Base-by-base conservation (phyloP, 371 early-diverging fungal species). In the Racocetra persica region DNA sequence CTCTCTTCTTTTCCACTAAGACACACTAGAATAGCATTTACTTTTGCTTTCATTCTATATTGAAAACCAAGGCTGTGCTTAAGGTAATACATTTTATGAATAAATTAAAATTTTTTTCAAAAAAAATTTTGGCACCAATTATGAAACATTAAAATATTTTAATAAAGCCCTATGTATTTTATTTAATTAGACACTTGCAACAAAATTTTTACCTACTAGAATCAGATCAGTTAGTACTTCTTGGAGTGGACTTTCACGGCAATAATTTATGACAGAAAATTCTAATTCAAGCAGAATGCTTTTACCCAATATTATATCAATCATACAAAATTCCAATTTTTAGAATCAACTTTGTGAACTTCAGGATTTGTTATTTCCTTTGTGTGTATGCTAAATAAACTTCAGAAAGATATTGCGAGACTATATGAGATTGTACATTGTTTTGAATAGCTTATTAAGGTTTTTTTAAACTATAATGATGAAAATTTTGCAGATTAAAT, bases 21-120 rank as follows among this genome's bases (percentile, higher is more conserved):
- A 75, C 45, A 32, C 41, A 0, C 38, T 75, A 3, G 24, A 75
- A 75, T 55, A 75, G 60, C n/a, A 36, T 59, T 59, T 75, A 72
- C 11, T 72, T 72, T 72, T 72, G 26, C 11, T 72, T 72, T 55
- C 4, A 54, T 28, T 52, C 16, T 52, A 14, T 54, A 52, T 72
- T 72, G 28, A 55, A 54, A 72, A 75, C 45, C 6, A n/a, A 67
- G 41, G 20, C 49, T 67, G 24, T 41, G 11, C 69, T 67, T 67
- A 67, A 67, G 41, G 69, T 67, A 67, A 67, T 36, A 38, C 4
- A 38, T n/a, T 16, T 67, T 41, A 20, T 67, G 20, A 16, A 67
- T 41, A 38, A 38, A 67, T 38, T 22, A 66, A 66, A 32, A 38
- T 67, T 18, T 41, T 67, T n/a, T 51, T 14, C 51, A 51, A 51